Evolutionary conservation across 441 rosid species (phyloP).

Genomic region (Arabidopsis hybrid): DNA sequence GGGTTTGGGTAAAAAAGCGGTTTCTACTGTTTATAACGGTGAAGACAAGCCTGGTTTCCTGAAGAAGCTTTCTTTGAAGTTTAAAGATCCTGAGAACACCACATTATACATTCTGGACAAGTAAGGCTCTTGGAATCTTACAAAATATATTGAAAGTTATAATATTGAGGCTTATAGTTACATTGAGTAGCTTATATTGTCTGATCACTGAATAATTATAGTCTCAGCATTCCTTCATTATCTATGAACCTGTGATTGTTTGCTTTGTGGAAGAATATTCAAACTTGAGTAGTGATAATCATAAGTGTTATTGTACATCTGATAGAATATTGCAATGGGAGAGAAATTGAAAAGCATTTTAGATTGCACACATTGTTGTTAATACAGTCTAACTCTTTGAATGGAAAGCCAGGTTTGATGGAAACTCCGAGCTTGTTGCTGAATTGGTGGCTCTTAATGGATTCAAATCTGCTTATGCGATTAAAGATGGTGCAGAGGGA

Average conservation of each 20-base stretch:
- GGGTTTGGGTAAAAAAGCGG: constrained; percentile 78
- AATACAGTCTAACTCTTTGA: constrained; percentile 20
- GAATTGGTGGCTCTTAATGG: constrained; percentile 87
- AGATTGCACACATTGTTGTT: constrained; percentile 17
- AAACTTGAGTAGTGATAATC: constrained; percentile 2
- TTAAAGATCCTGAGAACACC: constrained; percentile 84
- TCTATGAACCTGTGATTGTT: not conserved
- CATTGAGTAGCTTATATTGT: constrained; percentile 12
- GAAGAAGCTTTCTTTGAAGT: constrained; percentile 85
- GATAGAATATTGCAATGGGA: not conserved
- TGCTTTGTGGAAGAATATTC: not conserved
- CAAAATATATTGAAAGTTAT: not conserved
- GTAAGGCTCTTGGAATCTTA: constrained; percentile 56
- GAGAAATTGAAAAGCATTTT: constrained; percentile 5
- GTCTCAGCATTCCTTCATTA: not conserved
- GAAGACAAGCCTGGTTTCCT: constrained; percentile 86
- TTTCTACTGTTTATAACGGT: constrained; percentile 64
- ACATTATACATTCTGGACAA: constrained; percentile 92
- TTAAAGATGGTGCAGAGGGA: constrained; percentile 94
- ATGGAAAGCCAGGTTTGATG: constrained; percentile 84
- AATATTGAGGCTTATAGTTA: not conserved
- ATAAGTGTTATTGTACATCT: not conserved
- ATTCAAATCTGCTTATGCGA: constrained; percentile 92
- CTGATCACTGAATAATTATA: constrained; percentile 2
- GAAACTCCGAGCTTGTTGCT: constrained; percentile 89